Evolutionary conservation across 306 rosid species (phyloP), one percentile per base, ranked within the genome.

Genomic region (Datisca glomerata): DNA sequence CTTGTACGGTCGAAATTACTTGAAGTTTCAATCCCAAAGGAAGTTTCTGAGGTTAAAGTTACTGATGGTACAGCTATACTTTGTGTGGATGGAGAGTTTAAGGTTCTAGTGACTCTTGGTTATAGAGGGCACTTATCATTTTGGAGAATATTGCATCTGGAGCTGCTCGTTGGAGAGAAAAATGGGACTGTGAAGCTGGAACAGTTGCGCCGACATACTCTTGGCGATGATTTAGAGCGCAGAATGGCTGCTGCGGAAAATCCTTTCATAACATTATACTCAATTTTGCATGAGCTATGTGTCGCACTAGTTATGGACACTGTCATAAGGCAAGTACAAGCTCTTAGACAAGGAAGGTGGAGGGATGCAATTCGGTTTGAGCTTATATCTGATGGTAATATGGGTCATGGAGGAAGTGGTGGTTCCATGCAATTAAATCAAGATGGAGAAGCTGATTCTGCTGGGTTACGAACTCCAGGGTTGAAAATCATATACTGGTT

Each of bases 91-190:
- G 98, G 98, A 47, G 98, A 91, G 61, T 85, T 91, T 65, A 57
- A 78, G 82, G 96, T 75, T 52, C 55, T 84, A 57, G 67, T 91
- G 40, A 91, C 96, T 27, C 86, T 91, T 47, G 98, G 98, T 67
- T 91, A 91, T 55, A 69, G 98, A 36, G 98, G 98, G 14, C 92
- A 85, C 61, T 65, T 91, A 15, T 80, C 96, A 17, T 43, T 91
- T 91, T 91, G 98, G 98, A 91, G 98, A 75, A 85, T 91, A 70
- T 71, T 84, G 57, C 85, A 80, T 70, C 50, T 91, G 78, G 98
- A 91, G 57, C 67, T 91, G 57, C 98, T 84, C 56, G 98, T 91
- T 73, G 98, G 94, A 29, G 98, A 91, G 70, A 78, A 66, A 43
- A 37, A 59, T 56, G 81, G 75, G 33, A 72, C 52, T 18, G 68